These are phyloP conservation scores for Rhododendron molle DNA, from an alignment of 148 eudicot species.

Conservation along the genomic window DNA sequence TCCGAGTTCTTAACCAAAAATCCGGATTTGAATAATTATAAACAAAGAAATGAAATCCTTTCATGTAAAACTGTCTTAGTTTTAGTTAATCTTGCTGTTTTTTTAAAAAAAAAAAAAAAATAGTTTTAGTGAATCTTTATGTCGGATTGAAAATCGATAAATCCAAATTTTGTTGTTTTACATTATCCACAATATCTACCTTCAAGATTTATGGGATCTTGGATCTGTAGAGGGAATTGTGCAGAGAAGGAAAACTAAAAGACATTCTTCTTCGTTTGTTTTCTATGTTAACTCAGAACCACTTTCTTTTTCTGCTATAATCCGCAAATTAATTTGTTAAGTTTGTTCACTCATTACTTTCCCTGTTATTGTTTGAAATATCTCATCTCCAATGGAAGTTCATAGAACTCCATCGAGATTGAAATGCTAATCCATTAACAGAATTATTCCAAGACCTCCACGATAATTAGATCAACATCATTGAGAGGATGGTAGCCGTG, in stretches of 20 bases:
- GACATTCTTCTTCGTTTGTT: too few relatives aligned
- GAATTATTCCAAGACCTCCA: neutral
- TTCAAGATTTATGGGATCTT: too few relatives aligned
- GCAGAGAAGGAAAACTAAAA: too few relatives aligned
- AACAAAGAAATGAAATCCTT: neutral
- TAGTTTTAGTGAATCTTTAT: neutral
- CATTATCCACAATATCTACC: too few relatives aligned
- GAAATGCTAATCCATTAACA: neutral
- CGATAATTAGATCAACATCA: neutral
- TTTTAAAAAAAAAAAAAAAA: too few relatives aligned
- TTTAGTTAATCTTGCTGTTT: too few relatives aligned
- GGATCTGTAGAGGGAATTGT: too few relatives aligned
- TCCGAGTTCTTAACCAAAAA: neutral
- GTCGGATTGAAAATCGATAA: neutral
- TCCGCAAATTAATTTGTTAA: too few relatives aligned
- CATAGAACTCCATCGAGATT: neutral
- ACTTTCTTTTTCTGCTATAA: too few relatives aligned
- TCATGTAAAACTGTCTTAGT: neutral
- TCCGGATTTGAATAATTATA: neutral
- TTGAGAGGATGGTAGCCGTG: neutral
- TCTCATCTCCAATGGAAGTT: neutral
- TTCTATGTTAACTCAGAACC: too few relatives aligned
- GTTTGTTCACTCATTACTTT: neutral
- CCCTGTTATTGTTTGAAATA: neutral
- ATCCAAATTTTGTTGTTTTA: too few relatives aligned